Evolutionary conservation across 139 green algal genomes (phyloP), one percentile per base, ranked within the genome.

Genomic region (Coelastrella sp.): DNA sequence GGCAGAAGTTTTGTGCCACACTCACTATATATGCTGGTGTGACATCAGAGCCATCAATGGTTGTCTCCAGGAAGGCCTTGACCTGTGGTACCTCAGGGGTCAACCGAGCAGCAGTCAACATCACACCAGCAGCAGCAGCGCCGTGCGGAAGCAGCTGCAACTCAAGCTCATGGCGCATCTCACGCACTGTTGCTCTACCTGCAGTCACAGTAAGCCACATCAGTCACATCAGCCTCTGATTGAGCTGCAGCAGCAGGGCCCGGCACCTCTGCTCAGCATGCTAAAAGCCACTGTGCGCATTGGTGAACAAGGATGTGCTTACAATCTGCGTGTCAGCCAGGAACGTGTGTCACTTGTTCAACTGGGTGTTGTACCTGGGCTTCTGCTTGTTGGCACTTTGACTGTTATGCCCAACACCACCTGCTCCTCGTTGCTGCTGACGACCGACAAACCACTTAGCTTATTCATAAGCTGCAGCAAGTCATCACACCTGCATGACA

Each of bases 71-170:
- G 17, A 76, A 76, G 7, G 68, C 17, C 22, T 76, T 76, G 22
- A 76, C 17, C 2, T 76, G 68, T 23, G 68, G 68, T 22, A 76
- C 68, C 16, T 76, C 80, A 86, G 80, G 60, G 11, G 58, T 58
- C 80, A 86, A 56, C 5, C n/a, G 20, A 6, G 59, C 80, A 61
- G 20, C 79, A 85, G 57, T 54, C 57, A 85, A 57, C 57, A 85
- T 54, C 59, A 74, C 59, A 11, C 59, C 59, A 22, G n/a, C 19
- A 7, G 74, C 80, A 54, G n/a, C 60, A 80, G 7, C 16, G 16
- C n/a, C n/a, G 59, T 20, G 32, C 20, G 80, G 80, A 20, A 74
- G 22, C 80, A 86, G 80, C 59, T 77, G 64, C 81, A 87, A 64
- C 13, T 14, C 20, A 61, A 87, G 64, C 64, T 78, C 81, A 68